Evolutionary conservation across 768 basidiomycete genomes (phyloP).

Genomic region (Gyrodon lividus): DNA sequence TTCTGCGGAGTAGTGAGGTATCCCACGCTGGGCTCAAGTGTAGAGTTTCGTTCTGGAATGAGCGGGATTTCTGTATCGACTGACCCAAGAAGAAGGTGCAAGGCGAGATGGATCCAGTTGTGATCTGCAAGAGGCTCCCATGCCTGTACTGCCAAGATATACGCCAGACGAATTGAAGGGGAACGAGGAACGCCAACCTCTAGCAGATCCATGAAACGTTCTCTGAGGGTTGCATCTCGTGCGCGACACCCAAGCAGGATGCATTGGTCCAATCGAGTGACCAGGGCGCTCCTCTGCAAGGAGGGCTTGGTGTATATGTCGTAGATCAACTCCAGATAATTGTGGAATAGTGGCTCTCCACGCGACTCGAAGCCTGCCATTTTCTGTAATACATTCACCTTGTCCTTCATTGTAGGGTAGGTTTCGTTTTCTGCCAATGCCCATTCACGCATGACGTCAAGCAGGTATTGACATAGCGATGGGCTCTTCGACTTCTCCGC

Average conservation of each 20-base stretch:
- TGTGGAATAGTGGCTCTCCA: conserved; percentile 74
- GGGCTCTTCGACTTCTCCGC: conserved; percentile 88
- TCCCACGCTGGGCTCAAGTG: conserved; percentile 31
- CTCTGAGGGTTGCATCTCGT: conserved; percentile 73
- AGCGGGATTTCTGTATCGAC: conserved; percentile 44
- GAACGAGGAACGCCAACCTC: conserved; percentile 87
- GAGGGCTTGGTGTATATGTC: conserved; percentile 90
- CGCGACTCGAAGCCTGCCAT: conserved; percentile 84
- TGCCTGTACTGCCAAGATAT: conserved; percentile 88
- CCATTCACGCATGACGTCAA: conserved; percentile 88
- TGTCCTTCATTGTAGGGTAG: conserved; percentile 94
- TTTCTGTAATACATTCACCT: conserved; percentile 82
- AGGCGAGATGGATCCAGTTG: conserved; percentile 91
- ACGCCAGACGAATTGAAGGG: conserved; percentile 77
- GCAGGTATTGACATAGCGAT: conserved; percentile 76
- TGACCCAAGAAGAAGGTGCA: conserved; percentile 87
- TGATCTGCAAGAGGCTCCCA: conserved; percentile 93
- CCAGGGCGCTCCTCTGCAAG: conserved; percentile 89
- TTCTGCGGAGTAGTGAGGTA: conserved; percentile 46
- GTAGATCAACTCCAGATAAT: conserved; percentile 86
- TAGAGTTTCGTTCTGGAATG: conserved; percentile 42
- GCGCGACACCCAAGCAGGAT: conserved; percentile 92
- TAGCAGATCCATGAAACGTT: conserved; percentile 85
- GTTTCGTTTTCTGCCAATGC: conserved; percentile 82
- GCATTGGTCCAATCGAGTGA: conserved; percentile 89